Conservation (phyloP, 345 rosid genomes). For the Leavenworthia alabamica region DNA sequence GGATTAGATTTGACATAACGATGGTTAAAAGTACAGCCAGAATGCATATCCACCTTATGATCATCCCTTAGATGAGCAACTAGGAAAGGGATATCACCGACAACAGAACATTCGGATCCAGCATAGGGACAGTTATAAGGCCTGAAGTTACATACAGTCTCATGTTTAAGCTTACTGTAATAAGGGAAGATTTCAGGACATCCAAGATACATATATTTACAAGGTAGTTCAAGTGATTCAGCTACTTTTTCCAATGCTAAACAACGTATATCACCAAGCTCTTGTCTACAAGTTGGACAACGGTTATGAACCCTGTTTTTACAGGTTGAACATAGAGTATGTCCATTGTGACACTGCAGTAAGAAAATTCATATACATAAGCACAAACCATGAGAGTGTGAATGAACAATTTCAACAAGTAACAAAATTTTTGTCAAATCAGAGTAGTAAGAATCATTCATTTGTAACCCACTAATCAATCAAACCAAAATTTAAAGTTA, state of each 20-base stretch:
- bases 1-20: constrained; percentile 98
- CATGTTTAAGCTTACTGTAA: constrained; percentile 91
- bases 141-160: constrained; percentile 77
- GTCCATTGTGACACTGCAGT: constrained; percentile 98
- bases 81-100: constrained; percentile 79
- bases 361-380: no score
- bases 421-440: no score
- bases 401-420: no score
- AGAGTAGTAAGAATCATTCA: background rate
- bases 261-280: constrained; percentile 96
- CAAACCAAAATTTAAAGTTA: background rate
- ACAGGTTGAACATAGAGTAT: constrained; percentile 91
- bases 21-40: constrained; percentile 93
- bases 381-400: no score
- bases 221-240: constrained; percentile 84
- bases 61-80: constrained; percentile 90
- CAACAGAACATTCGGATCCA: constrained; percentile 80
- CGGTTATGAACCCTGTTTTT: constrained; percentile 83
- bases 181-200: constrained; percentile 92
- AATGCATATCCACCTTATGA: constrained; percentile 97
- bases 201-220: constrained; percentile 72
- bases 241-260: constrained; percentile 91
- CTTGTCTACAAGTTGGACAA: constrained; percentile 98
- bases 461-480: background rate
- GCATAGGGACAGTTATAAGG: constrained; percentile 92